Conservation (phyloP, 495 filamentous ascomycete genomes). For the Lophium mytilinum region DNA sequence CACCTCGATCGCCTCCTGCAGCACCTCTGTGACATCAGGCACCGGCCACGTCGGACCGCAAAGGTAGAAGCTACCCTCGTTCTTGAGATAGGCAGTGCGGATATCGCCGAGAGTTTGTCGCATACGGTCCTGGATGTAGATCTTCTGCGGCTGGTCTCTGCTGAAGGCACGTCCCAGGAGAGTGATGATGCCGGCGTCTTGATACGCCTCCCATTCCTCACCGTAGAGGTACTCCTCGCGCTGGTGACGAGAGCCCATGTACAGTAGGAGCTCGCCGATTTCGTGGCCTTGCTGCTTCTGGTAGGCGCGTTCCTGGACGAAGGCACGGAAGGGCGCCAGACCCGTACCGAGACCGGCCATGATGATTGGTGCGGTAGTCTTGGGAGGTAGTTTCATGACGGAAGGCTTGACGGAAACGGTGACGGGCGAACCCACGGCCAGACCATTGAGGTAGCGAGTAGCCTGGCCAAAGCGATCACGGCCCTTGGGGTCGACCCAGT, state of each 20-base stretch:
- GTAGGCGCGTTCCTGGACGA: slow-evolving; percentile 95
- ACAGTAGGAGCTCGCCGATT: slow-evolving; percentile 86
- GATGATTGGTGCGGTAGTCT: slow-evolving; percentile 83
- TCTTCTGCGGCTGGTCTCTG: slow-evolving; percentile 94
- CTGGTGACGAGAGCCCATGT: slow-evolving; percentile 95
- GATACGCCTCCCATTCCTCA: slow-evolving; percentile 98
- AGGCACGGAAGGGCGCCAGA: slow-evolving; percentile 94
- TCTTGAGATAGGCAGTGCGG: slow-evolving; percentile 76
- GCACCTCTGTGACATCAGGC: slow-evolving; percentile 89
- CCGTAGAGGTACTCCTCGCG: slow-evolving; percentile 98
- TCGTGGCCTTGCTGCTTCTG: slow-evolving; percentile 92
- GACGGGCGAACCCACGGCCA: slow-evolving; percentile 65
- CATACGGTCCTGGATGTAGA: slow-evolving; percentile 99
- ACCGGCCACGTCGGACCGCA: slow-evolving; percentile 98
- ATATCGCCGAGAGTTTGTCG: slow-evolving; percentile 79
- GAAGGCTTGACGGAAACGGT: slow-evolving; percentile 94
- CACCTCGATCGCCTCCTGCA: slow-evolving; percentile 83
- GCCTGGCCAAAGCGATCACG: slow-evolving; percentile 89
- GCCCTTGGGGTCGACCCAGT: slow-evolving; percentile 82
- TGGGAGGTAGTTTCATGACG: slow-evolving; percentile 90
- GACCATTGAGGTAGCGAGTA: slow-evolving; percentile 72
- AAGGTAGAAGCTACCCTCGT: slow-evolving; percentile 90
- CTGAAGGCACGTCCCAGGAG: slow-evolving; percentile 91
- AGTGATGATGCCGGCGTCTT: slow-evolving; percentile 90
- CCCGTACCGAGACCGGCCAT: slow-evolving; percentile 99